Percentiles rank a stretch among this genome's conserved stretches.
These are phyloP conservation scores for Gaeumannomyces tritici DNA, from an alignment of 2,329 filamentous ascomycete species.

Conservation along the genomic window DNA sequence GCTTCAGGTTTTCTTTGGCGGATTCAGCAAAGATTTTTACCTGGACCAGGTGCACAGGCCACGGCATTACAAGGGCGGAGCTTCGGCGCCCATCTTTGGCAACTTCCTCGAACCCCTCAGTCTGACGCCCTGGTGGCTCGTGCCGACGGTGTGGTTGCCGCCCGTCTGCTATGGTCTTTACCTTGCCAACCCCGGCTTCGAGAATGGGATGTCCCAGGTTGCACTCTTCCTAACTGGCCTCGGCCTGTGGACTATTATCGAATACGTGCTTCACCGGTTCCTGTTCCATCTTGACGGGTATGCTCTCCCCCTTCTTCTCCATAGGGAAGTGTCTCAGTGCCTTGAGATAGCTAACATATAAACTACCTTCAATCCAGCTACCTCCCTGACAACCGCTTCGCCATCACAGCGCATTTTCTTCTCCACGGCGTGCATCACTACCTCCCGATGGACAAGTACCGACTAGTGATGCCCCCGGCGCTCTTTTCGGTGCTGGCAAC, in stretches of 20 bases:
- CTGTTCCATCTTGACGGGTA: conserved; percentile 92
- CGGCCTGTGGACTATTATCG: conserved; percentile 77
- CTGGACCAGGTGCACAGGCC: conserved; percentile 92
- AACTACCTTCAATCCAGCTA: conserved; percentile 40
- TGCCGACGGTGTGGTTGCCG: conserved; percentile 82
- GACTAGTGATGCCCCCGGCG: conserved; percentile 92
- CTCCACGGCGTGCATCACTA: conserved; percentile 98
- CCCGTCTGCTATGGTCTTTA: conserved; percentile 63
- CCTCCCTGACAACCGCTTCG: conserved; percentile 85
- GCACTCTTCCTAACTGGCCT: conserved; percentile 63
- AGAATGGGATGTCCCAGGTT: conserved; percentile 33
- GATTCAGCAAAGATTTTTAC: conserved; percentile 93
- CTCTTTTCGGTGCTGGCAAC: conserved; percentile 75
- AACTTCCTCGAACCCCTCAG: conserved; percentile 98
- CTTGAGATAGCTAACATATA: background rate
- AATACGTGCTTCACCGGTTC: conserved; percentile 82
- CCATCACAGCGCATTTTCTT: conserved; percentile 79
- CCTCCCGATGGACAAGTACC: conserved; percentile 96
- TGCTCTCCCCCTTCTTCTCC: conserved; percentile 21
- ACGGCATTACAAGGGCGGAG: conserved; percentile 88
- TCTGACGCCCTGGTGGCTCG: conserved; percentile 88
- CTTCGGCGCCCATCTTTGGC: conserved; percentile 87
- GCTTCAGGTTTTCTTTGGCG: conserved; percentile 77
- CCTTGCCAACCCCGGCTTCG: conserved; percentile 53
- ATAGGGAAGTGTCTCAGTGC: background rate